Evolutionary conservation across 108 stramenopile species (phyloP), one percentile per base, ranked within the genome.

Genomic region (Fragilariopsis cylindrus): DNA sequence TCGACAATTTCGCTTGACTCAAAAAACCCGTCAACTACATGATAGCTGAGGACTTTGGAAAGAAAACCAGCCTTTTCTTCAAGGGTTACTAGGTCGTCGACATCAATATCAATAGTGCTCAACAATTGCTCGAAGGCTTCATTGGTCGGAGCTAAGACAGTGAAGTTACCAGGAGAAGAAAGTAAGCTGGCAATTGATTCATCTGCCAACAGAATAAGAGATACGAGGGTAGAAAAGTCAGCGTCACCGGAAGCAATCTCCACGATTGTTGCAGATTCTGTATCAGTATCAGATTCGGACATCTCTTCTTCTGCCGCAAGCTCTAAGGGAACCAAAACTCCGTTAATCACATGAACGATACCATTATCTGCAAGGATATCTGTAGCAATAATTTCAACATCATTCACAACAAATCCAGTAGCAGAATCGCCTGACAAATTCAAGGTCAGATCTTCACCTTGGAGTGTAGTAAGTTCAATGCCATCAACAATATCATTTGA

Each of bases 401-500:
- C 30, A 30, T 30, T 30, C 30, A 30, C 30, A 30, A 30, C 30
- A 30, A 30, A 30, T 30, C 30, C 30, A 30, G 30, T 30, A 30
- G 30, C 30, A 30, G 30, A 30, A 30, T 30, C 30, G 30, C 1
- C 30, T 30, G 30, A 30, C 30, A 30, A 30, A 30, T 30, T 30
- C 30, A 30, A 30, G 30, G 30, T 30, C 30, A 30, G 30, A 30
- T 30, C 30, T 30, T 55, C 60, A 0, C 72, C 77, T 16, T 55
- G 41, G 9, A 58, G 55, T 16, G 80, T 56, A 2, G 76, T 73
- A 8, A 44, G 41, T 21, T 40, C 65, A 9, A 50, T 9, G 4
- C 73, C 76, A 54, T 65, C 50, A 3, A 42, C n/a, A 6, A 83
- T 15, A 30, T 41, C 48, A 7, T 67, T 15, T 13, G 66, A 57